Percentiles rank a stretch among this genome's conserved stretches.
phyloP scores from a whole-genome alignment of 331 rosid genomes.

The Cydonia oblonga region DNA sequence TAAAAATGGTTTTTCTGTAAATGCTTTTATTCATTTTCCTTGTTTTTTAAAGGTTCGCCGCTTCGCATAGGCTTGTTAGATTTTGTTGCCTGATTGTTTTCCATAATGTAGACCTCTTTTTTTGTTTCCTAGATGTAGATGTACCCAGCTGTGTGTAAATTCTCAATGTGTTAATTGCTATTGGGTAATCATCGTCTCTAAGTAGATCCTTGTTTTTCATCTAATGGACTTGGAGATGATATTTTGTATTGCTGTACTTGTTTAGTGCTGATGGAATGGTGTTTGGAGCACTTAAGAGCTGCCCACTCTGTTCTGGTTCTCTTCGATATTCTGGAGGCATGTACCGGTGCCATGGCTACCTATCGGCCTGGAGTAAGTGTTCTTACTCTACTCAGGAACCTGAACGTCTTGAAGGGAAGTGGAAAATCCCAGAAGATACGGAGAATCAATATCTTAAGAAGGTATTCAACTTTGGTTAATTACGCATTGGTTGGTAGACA shows the following conservation, averaged over 20 bases:
- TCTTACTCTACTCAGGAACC: conserved; percentile 69
- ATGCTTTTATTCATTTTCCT: background rate
- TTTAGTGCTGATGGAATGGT: conserved; percentile 91
- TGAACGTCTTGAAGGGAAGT: conserved; percentile 55
- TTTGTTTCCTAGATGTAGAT: background rate
- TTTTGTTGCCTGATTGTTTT: background rate
- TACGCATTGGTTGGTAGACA: background rate
- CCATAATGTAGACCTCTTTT: background rate
- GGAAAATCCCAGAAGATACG: conserved; percentile 79
- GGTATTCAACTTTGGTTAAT: conserved; percentile 27
- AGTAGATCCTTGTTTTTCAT: background rate
- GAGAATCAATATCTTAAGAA: conserved; percentile 57
- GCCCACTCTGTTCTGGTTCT: conserved; percentile 67
- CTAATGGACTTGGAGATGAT: background rate
- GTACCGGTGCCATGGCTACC: conserved; percentile 68
- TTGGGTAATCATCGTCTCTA: background rate
- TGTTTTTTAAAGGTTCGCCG: background rate
- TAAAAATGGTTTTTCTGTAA: background rate
- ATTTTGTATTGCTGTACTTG: conserved; percentile 6
- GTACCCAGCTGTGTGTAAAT: background rate
- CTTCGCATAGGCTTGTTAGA: background rate
- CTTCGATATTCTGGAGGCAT: conserved; percentile 73
- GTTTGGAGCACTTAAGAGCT: conserved; percentile 78
- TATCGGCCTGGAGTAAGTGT: conserved; percentile 89
- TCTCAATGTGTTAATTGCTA: background rate